Base-by-base conservation (phyloP, 768 basidiomycete species). In the Chalciporus chontae region DNA sequence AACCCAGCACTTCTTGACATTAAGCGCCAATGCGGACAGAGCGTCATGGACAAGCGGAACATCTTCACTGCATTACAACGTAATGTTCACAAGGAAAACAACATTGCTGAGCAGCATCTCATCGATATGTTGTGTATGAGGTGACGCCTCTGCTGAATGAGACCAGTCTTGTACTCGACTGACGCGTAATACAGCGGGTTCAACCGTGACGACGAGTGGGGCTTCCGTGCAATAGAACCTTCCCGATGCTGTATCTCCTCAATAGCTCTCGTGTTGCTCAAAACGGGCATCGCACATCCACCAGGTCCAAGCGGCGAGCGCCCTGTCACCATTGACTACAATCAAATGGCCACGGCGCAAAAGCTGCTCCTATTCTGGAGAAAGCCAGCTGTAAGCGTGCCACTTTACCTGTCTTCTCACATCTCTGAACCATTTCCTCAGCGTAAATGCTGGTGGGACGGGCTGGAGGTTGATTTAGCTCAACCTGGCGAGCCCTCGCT, bases 121-220 rank as follows among this genome's bases (percentile, higher is more conserved):
- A 99, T 99, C 70, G 96, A 98, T 72, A 99, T 99, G 96, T 77
- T 99, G 54, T 98, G 95, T 73, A 96, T 97, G 92, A 96, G 94
- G 95, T 95, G 66, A 72, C 40, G 40, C 11, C 40, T 36, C 42
- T 52, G 21, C 15, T 38, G 13, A 40, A 34, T 48, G 52, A 50
- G 21, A 36, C 37, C 38, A 27, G 47, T 34, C 42, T 9, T 43
- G 13, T 15, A 23, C 19, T 40, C 51, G 24, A 8, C 50, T 64
- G 57, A 62, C 36, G 24, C 42, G 18, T 36, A 18, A 29, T 43
- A 19, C 51, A 57, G 96, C 71, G 96, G 96, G 17, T 99, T 99
- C 68, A 83, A 94, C 68, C 84, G 95, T 14, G 89, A 94, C n/a
- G 95, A 99, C 67, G 85, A 86, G 67, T 99, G 96, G 96, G 96